These are phyloP conservation scores for Elsinoe ampelina DNA, from an alignment of 2,329 filamentous ascomycete genomes.

Conservation along the genomic window DNA sequence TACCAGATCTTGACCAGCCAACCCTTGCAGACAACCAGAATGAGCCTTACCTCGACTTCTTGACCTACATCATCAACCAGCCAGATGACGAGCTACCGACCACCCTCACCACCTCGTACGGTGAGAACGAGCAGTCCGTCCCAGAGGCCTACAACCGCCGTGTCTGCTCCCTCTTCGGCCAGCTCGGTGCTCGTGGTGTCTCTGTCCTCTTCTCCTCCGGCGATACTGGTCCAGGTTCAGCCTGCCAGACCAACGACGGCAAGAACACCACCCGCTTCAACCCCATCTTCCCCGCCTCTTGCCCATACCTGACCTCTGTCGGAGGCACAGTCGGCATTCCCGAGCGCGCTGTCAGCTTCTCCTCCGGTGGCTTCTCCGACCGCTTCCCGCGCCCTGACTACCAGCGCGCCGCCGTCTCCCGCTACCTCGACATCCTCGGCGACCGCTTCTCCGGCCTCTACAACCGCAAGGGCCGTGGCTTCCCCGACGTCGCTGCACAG, in stretches of 20 bases:
- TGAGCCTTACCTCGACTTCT: conserved; percentile 57
- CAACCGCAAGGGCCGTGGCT: conserved; percentile 35
- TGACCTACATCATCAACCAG: conserved; percentile 48
- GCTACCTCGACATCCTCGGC: conserved; percentile 33
- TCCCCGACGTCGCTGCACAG: conserved; percentile 41
- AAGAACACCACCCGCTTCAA: conserved; percentile 37
- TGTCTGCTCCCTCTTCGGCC: conserved; percentile 54
- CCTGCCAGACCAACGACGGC: conserved; percentile 38
- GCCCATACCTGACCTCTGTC: conserved; percentile 39
- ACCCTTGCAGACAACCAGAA: conserved; percentile 47
- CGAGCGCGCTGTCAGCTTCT: conserved; percentile 36
- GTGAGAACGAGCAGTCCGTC: conserved; percentile 53
- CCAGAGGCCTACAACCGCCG: conserved; percentile 49
- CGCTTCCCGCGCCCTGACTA: conserved; percentile 35
- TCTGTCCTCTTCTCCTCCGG: conserved; percentile 54
- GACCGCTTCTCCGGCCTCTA: conserved; percentile 33
- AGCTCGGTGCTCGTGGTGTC: conserved; percentile 55
- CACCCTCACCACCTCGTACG: conserved; percentile 54
- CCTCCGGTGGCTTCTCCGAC: conserved; percentile 36
- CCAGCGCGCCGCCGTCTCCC: conserved; percentile 32
- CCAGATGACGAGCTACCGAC: conserved; percentile 47
- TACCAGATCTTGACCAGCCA: conserved; percentile 36
- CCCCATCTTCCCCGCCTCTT: conserved; percentile 39
- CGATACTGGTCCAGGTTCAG: conserved; percentile 47
- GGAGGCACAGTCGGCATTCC: conserved; percentile 37